Percentiles rank a stretch among this genome's conserved stretches.
Evolutionary conservation across 2,329 filamentous ascomycete species (phyloP).

Genomic region (Fusarium sp.): DNA sequence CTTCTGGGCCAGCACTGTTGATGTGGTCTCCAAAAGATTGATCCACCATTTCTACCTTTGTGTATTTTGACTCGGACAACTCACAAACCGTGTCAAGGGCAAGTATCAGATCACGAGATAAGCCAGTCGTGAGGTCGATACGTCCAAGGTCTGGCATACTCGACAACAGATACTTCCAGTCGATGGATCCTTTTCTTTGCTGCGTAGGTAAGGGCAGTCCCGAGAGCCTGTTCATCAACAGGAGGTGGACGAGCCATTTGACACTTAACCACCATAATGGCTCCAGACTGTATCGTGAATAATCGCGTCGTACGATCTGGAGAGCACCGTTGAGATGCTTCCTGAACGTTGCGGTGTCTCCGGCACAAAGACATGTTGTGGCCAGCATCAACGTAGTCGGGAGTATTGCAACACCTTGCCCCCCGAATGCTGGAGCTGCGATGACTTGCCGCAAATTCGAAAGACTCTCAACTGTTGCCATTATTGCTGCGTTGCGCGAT

Average conservation of each 20-base stretch:
- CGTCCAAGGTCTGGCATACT: constrained; percentile 6
- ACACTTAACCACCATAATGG: constrained; percentile 11
- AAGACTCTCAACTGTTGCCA: constrained; percentile 6
- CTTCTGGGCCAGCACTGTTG: accelerated
- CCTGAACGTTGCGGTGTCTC: constrained; percentile 5
- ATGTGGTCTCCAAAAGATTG: not conserved
- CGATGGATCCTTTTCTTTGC: not conserved
- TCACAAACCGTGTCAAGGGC: constrained; percentile 3
- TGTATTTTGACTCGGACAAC: not conserved
- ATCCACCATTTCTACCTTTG: not conserved
- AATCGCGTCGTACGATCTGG: not conserved
- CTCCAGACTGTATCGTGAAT: not conserved
- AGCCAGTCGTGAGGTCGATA: constrained; percentile 10
- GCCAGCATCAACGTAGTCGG: constrained; percentile 12
- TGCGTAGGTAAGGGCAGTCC: not conserved
- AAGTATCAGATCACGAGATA: constrained; percentile 1
- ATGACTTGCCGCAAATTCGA: not conserved
- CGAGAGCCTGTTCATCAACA: constrained; percentile 18
- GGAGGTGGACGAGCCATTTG: constrained; percentile 12
- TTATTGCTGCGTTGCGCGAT: not conserved
- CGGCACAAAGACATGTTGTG: constrained; percentile 12
- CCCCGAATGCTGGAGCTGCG: not conserved
- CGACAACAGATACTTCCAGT: constrained; percentile 4
- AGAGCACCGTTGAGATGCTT: constrained; percentile 14
- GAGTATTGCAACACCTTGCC: not conserved